Conservation (phyloP, 1,139 yeast species). For the Saccharomycopsis hybrid region DNA sequence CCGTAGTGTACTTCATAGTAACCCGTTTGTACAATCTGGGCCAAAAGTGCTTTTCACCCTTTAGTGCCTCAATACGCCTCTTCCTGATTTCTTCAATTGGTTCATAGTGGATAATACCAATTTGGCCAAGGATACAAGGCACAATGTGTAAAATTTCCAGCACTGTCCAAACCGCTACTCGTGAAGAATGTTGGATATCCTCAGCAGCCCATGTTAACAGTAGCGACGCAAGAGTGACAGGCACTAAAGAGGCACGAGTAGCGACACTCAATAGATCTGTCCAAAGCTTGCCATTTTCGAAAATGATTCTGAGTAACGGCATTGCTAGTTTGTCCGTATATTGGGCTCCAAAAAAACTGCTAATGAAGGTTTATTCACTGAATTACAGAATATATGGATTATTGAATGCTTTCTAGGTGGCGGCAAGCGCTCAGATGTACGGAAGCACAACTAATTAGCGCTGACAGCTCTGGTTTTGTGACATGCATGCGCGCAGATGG, state of each 20-base stretch:
- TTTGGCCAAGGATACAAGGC: slow-evolving; percentile 20
- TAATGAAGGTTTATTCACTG: too few relatives aligned
- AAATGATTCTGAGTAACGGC: slow-evolving; percentile 19
- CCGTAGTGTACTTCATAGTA: slow-evolving; percentile 11
- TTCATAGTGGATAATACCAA: slow-evolving; percentile 14
- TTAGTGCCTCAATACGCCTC: neutral
- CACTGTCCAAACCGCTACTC: neutral
- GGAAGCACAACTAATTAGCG: too few relatives aligned
- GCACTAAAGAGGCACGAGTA: slow-evolving; percentile 6
- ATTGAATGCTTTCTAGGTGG: too few relatives aligned
- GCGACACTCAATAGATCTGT: neutral
- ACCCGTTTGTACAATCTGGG: slow-evolving; percentile 4
- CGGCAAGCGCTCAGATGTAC: too few relatives aligned
- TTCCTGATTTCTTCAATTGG: slow-evolving; percentile 10
- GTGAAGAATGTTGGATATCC: slow-evolving; percentile 1
- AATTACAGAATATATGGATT: too few relatives aligned
- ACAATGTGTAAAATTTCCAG: slow-evolving; percentile 16
- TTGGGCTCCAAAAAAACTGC: too few relatives aligned
- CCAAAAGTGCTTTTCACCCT: slow-evolving; percentile 1
- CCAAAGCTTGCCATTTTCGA: slow-evolving; percentile 11
- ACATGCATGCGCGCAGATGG: too few relatives aligned
- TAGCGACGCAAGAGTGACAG: slow-evolving; percentile 8
- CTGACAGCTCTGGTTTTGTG: too few relatives aligned
- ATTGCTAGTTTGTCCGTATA: slow-evolving; percentile 1
- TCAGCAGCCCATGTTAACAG: slow-evolving; percentile 8